A percentile compares a stretch with the other conserved stretches of the same genome.
Evolutionary conservation across 192 early-diverging fungal species (phyloP).

Genomic region (Backusella luteola): DNA sequence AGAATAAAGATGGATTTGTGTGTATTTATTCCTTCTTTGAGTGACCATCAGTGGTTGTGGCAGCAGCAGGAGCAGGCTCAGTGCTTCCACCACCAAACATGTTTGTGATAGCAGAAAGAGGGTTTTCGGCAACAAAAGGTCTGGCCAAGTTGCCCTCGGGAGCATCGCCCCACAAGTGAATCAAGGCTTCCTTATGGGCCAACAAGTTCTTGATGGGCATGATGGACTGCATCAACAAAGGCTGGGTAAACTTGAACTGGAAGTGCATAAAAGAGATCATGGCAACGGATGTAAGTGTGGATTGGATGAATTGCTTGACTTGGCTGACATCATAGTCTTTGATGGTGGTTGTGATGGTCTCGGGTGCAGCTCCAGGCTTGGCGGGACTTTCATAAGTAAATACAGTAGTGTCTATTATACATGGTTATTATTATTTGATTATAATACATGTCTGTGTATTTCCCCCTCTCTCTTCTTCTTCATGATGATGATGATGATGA

Average conservation of each 20-base stretch:
- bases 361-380: constrained; percentile 42
- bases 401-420: constrained; percentile 64
- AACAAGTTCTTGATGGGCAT: constrained; percentile 75
- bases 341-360: constrained; percentile 41
- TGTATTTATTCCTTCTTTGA: constrained; percentile 20
- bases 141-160: constrained; percentile 77
- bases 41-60: not conserved
- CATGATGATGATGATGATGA: not conserved
- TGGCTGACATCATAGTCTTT: constrained; percentile 77
- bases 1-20: not conserved
- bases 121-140: constrained; percentile 82
- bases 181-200: constrained; percentile 71
- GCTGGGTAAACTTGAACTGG: constrained; percentile 87
- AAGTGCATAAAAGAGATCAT: constrained; percentile 85
- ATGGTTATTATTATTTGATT: not conserved
- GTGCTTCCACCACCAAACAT: constrained; percentile 33
- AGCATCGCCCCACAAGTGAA: constrained; percentile 78
- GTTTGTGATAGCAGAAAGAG: constrained; percentile 56
- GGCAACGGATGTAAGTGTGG: constrained; percentile 62
- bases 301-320: constrained; percentile 67
- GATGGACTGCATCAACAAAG: constrained; percentile 84
- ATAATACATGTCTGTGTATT: no score
- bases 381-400: constrained; percentile 76
- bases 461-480: not conserved
- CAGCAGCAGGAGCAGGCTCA: constrained; percentile 13